Conservation (phyloP, 257 asterid genomes). For the Anisodus tanguticus region DNA sequence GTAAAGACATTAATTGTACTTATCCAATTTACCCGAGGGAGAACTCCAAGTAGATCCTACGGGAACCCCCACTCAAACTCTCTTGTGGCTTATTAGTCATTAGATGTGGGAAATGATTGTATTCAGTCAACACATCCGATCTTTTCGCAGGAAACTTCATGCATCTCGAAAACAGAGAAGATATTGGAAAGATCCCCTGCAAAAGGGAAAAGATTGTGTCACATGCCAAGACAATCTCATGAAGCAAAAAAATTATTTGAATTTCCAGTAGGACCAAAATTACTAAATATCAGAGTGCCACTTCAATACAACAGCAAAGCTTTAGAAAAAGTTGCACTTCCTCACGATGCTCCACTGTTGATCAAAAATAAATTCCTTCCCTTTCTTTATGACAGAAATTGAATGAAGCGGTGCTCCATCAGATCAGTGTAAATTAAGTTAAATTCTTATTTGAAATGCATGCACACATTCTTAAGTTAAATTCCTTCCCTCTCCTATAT, state of each 20-base stretch:
- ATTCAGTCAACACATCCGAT: slow-evolving; percentile 57
- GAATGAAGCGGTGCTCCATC: too few relatives aligned
- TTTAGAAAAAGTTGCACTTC: neutral
- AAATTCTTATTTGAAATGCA: too few relatives aligned
- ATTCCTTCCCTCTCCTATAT: neutral
- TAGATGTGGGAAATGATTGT: slow-evolving; percentile 60
- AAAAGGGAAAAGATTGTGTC: slow-evolving; percentile 29
- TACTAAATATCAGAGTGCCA: slow-evolving; percentile 14
- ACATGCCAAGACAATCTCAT: slow-evolving; percentile 15
- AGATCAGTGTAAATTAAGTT: too few relatives aligned
- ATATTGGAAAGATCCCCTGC: slow-evolving; percentile 90
- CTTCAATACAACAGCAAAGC: slow-evolving; percentile 11
- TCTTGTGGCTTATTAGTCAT: slow-evolving; percentile 44
- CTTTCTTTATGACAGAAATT: neutral
- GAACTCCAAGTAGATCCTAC: slow-evolving; percentile 74
- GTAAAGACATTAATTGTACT: slow-evolving; percentile 18
- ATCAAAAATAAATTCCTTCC: neutral
- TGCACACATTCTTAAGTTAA: too few relatives aligned
- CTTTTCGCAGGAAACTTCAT: slow-evolving; percentile 67
- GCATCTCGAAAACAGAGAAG: slow-evolving; percentile 69
- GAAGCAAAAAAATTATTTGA: neutral
- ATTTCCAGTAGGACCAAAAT: neutral
- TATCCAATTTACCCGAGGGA: slow-evolving; percentile 68
- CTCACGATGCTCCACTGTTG: neutral
- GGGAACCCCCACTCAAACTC: slow-evolving; percentile 53